Evolutionary conservation across 345 rosid species (phyloP).

Genomic region (Mangifera indica): DNA sequence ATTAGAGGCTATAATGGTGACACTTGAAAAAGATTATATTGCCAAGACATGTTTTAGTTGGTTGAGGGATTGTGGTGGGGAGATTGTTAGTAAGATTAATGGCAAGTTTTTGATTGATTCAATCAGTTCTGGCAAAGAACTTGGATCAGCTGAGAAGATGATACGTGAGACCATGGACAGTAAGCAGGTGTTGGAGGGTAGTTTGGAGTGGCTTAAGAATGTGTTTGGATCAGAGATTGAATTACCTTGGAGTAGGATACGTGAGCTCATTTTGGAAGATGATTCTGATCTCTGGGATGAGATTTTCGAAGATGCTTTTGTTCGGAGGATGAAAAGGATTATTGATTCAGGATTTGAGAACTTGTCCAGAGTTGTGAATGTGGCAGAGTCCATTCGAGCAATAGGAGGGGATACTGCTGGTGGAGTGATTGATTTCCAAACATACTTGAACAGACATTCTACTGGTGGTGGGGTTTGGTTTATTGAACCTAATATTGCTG

Average conservation of each 20-base stretch:
- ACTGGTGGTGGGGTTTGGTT: slow-evolving; percentile 98
- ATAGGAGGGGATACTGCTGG: slow-evolving; percentile 44
- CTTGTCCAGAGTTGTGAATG: slow-evolving; percentile 52
- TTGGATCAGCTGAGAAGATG: slow-evolving; percentile 74
- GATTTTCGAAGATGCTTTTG: slow-evolving; percentile 93
- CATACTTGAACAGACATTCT: slow-evolving; percentile 77
- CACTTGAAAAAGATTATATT: slow-evolving; percentile 55
- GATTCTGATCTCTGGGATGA: slow-evolving; percentile 96
- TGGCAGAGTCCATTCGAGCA: slow-evolving; percentile 49
- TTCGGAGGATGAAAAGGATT: slow-evolving; percentile 78
- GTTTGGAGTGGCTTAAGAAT: slow-evolving; percentile 90
- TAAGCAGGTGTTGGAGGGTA: slow-evolving; percentile 81
- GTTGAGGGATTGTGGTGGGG: slow-evolving; percentile 73
- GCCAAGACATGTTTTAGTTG: slow-evolving; percentile 63
- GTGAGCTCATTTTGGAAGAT: slow-evolving; percentile 84
- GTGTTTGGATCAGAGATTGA: slow-evolving; percentile 96
- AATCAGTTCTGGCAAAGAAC: slow-evolving; percentile 66
- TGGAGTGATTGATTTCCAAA: slow-evolving; percentile 64
- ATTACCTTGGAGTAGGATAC: slow-evolving; percentile 92
- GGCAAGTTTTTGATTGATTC: slow-evolving; percentile 68
- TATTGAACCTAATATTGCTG: slow-evolving; percentile 55
- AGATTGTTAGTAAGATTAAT: slow-evolving; percentile 58
- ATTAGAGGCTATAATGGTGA: slow-evolving; percentile 57
- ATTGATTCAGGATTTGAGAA: slow-evolving; percentile 64
- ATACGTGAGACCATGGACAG: slow-evolving; percentile 79